Evolutionary conservation across 345 rosid species (phyloP).

Genomic region (Eucalyptus marginata): DNA sequence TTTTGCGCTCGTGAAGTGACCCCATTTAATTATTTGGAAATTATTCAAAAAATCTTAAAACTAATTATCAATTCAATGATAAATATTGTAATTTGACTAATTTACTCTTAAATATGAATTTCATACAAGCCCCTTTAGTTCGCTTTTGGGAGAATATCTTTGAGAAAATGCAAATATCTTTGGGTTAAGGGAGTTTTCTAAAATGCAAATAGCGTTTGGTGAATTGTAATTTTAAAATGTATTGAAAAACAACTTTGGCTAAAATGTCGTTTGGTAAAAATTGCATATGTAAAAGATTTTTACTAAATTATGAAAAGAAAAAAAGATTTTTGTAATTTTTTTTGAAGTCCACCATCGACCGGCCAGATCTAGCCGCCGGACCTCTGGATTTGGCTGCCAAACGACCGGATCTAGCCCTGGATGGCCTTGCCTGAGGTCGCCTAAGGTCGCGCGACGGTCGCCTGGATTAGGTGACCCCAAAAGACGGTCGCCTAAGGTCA

Average conservation of each 20-base stretch:
- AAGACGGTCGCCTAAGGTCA: rapidly evolving
- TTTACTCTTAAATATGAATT: neutral
- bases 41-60: no score
- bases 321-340: no score
- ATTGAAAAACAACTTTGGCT: no score
- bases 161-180: rapidly evolving
- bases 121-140: rapidly evolving
- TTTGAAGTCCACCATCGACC: rapidly evolving
- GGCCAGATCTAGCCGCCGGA: rapidly evolving
- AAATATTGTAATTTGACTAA: no score
- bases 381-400: rapidly evolving
- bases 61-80: rapidly evolving
- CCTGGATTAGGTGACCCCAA: rapidly evolving
- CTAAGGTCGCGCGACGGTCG: rapidly evolving
- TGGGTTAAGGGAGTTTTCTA: rapidly evolving
- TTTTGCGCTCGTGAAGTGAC: neutral
- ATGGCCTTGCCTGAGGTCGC: rapidly evolving
- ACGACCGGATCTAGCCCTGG: rapidly evolving
- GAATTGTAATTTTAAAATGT: no score
- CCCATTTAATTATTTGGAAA: neutral
- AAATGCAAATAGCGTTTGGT: no score
- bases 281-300: no score
- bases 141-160: rapidly evolving
- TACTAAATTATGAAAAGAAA: no score
- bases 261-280: no score